Conservation (phyloP, 306 rosid species). For the Cucurbita ficifolia region DNA sequence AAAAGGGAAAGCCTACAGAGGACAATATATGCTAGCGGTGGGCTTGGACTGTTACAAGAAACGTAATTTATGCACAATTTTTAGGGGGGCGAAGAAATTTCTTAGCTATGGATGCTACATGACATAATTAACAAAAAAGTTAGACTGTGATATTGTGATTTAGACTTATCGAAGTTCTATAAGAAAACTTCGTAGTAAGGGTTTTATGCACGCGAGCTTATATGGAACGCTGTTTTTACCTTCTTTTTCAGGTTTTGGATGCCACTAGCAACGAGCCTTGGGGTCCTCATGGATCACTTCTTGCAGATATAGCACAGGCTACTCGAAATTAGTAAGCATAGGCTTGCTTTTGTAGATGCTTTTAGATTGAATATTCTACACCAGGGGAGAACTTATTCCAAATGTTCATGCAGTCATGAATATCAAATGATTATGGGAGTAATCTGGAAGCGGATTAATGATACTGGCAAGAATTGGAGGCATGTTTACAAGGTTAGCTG, state of each 20-base stretch:
- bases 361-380: slow-evolving; percentile 12
- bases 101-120: neutral
- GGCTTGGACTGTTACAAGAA: neutral
- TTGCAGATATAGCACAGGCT: slow-evolving; percentile 86
- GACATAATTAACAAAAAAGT: neutral
- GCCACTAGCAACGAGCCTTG: slow-evolving; percentile 98
- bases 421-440: slow-evolving; percentile 91
- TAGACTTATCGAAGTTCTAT: neutral
- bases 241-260: slow-evolving; percentile 68
- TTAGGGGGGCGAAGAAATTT: neutral
- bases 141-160: neutral
- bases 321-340: slow-evolving; percentile 76
- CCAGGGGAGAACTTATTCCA: slow-evolving; percentile 17
- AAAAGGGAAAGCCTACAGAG: too few relatives aligned
- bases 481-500: slow-evolving; percentile 84
- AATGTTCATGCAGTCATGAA: slow-evolving; percentile 59
- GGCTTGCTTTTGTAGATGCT: slow-evolving; percentile 1
- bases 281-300: slow-evolving; percentile 99
- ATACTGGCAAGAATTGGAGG: slow-evolving; percentile 99
- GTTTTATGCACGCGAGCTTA: neutral
- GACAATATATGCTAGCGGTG: too few relatives aligned
- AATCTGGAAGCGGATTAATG: slow-evolving; percentile 91
- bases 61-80: neutral
- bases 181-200: neutral
- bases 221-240: neutral